Conservation (phyloP, 306 rosid genomes). For the Trifolium subterraneum region DNA sequence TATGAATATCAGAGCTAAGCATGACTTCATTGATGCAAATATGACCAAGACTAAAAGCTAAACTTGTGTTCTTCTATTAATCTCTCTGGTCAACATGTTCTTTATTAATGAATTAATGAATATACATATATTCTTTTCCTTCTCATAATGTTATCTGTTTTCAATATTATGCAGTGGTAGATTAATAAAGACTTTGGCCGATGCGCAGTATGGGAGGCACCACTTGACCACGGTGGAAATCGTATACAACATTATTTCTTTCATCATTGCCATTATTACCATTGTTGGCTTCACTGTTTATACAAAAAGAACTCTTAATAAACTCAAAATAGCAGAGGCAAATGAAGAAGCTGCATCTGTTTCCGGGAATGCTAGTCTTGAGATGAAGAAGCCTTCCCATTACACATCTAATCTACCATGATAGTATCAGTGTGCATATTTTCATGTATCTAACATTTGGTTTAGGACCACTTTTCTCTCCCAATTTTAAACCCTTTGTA, state of each 20-base stretch:
- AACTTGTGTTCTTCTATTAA: slow-evolving; percentile 20
- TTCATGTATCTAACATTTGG: slow-evolving; percentile 47
- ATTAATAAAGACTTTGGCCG: slow-evolving; percentile 76
- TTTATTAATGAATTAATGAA: not conserved
- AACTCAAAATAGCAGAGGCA: slow-evolving; percentile 63
- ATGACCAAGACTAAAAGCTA: slow-evolving; percentile 16
- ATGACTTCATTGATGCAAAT: slow-evolving; percentile 24
- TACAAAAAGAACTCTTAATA: slow-evolving; percentile 75
- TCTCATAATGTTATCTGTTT: slow-evolving; percentile 23
- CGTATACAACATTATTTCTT: slow-evolving; percentile 79
- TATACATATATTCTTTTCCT: not conserved
- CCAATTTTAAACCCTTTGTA: not conserved
- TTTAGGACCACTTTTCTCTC: slow-evolving; percentile 32
- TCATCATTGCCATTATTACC: slow-evolving; percentile 76
- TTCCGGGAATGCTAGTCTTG: slow-evolving; percentile 49
- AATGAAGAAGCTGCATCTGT: slow-evolving; percentile 51
- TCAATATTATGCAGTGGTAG: slow-evolving; percentile 72
- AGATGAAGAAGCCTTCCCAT: slow-evolving; percentile 67
- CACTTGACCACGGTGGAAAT: slow-evolving; percentile 85
- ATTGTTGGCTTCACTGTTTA: slow-evolving; percentile 83
- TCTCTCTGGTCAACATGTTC: not conserved
- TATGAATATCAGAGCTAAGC: slow-evolving; percentile 9
- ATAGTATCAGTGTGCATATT: slow-evolving; percentile 35
- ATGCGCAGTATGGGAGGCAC: slow-evolving; percentile 80
- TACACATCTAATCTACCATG: slow-evolving; percentile 18